Conservation (phyloP, 2,329 filamentous ascomycete genomes). For the Geosmithia putterillii region DNA sequence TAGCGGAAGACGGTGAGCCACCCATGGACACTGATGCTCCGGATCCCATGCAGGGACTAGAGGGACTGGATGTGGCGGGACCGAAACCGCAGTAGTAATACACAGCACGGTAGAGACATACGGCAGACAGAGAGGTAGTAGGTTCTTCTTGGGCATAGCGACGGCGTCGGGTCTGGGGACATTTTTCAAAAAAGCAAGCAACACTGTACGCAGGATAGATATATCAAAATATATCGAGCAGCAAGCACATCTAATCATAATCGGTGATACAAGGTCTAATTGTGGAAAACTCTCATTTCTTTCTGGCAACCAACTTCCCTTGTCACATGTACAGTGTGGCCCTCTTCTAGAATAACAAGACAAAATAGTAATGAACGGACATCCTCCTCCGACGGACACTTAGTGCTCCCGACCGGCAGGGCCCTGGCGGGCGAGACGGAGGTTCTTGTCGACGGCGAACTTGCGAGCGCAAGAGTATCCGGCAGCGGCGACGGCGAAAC, state of each 20-base stretch:
- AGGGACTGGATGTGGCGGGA: slow-evolving; percentile 87
- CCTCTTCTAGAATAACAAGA: slow-evolving; percentile 6
- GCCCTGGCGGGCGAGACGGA: slow-evolving; percentile 69
- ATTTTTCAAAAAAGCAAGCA: slow-evolving; percentile 3
- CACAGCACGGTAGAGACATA: background rate
- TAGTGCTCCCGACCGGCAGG: slow-evolving; percentile 20
- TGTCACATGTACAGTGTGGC: slow-evolving; percentile 7
- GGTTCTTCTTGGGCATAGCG: slow-evolving; percentile 26
- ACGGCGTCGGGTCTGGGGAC: slow-evolving; percentile 23
- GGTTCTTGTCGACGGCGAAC: slow-evolving; percentile 79
- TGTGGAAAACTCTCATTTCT: background rate
- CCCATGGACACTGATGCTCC: slow-evolving; percentile 38
- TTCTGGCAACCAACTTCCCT: background rate
- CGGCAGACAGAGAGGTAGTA: slow-evolving; percentile 6
- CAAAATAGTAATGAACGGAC: slow-evolving; percentile 1
- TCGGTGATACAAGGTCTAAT: too few relatives aligned
- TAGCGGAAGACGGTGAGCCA: slow-evolving; percentile 24
- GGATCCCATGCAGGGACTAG: slow-evolving; percentile 92
- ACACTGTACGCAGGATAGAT: too few relatives aligned
- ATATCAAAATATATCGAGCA: too few relatives aligned
- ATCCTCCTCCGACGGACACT: background rate
- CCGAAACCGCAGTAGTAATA: slow-evolving; percentile 58
- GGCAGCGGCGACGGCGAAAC: slow-evolving; percentile 70
- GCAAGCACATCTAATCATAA: too few relatives aligned
- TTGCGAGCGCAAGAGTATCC: slow-evolving; percentile 74